These are phyloP conservation scores for Nakazawaea ishiwadae DNA, from an alignment of 805 yeast species.

Conservation along the genomic window DNA sequence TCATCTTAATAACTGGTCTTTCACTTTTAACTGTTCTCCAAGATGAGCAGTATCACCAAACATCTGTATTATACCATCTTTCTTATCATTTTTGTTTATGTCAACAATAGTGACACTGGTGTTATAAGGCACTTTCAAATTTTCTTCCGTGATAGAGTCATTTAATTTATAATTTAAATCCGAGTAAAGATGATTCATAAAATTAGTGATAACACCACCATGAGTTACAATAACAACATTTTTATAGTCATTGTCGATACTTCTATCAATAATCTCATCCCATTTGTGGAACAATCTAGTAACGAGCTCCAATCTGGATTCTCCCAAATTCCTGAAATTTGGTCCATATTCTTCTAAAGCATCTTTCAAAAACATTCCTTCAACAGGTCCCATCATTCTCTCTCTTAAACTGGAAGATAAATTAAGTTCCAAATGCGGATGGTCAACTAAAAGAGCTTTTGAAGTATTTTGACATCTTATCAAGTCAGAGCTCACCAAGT, in stretches of 20 bases:
- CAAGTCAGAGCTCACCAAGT: slow-evolving; percentile 48
- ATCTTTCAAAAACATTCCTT: slow-evolving; percentile 66
- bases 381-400: slow-evolving; percentile 72
- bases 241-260: slow-evolving; percentile 27
- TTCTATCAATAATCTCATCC: slow-evolving; percentile 33
- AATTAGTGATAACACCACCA: slow-evolving; percentile 74
- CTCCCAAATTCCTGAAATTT: slow-evolving; percentile 64
- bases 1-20: slow-evolving; percentile 42
- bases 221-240: slow-evolving; percentile 68
- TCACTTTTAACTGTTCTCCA: slow-evolving; percentile 48
- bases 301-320: slow-evolving; percentile 40
- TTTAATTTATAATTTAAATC: slow-evolving; percentile 33
- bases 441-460: slow-evolving; percentile 31
- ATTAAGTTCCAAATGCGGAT: slow-evolving; percentile 22
- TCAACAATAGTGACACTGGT: slow-evolving; percentile 72
- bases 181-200: slow-evolving; percentile 44
- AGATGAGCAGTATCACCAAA: slow-evolving; percentile 71
- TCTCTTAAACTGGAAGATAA: slow-evolving; percentile 55
- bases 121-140: slow-evolving; percentile 61
- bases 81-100: slow-evolving; percentile 32
- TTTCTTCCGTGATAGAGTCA: slow-evolving; percentile 32
- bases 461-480: slow-evolving; percentile 60
- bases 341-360: slow-evolving; percentile 58
- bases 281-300: slow-evolving; percentile 46
- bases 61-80: slow-evolving; percentile 38